Percentiles rank a stretch among this genome's conserved stretches.
Evolutionary conservation across 106 monocot species (phyloP).

Genomic region (Platanthera zijinensis): DNA sequence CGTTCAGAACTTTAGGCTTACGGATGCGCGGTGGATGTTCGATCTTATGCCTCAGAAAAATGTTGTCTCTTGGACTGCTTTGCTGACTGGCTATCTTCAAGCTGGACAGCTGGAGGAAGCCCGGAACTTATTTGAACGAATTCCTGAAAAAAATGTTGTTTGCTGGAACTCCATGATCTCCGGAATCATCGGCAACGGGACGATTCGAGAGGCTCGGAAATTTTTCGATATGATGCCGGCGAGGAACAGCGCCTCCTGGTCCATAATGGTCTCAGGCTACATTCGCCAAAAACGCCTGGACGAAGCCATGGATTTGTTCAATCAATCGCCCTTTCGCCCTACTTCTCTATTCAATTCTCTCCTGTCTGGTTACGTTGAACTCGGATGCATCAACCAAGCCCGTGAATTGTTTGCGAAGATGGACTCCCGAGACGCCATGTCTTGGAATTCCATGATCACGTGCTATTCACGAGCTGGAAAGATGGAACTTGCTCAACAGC

Average conservation of each 20-base stretch:
- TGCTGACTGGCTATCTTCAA: constrained; percentile 44
- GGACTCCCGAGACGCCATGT: constrained; percentile 22
- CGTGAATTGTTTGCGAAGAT: constrained; percentile 42
- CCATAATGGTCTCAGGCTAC: constrained; percentile 56
- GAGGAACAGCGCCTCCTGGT: constrained; percentile 50
- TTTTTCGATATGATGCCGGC: constrained; percentile 59
- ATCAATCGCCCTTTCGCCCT: constrained; percentile 7
- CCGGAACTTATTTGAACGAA: constrained; percentile 40
- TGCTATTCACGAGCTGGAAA: constrained; percentile 35
- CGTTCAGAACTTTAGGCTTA: constrained; percentile 15
- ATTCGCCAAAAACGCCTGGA: constrained; percentile 27
- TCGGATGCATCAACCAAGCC: constrained; percentile 33
- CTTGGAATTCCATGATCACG: constrained; percentile 61
- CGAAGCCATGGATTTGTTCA: constrained; percentile 48
- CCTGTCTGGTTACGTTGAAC: constrained; percentile 41
- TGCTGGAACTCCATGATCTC: constrained; percentile 76
- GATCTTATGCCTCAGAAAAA: constrained; percentile 41
- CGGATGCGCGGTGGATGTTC: constrained; percentile 31
- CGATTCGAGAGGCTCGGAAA: constrained; percentile 28
- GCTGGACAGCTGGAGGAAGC: constrained; percentile 41
- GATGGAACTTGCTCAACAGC: constrained; percentile 25
- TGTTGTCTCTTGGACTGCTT: constrained; percentile 36
- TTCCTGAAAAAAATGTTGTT: constrained; percentile 52
- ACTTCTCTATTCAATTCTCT: constrained; percentile 44
- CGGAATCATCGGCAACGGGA: constrained; percentile 30